These are phyloP conservation scores for Elaphomyces granulatus DNA, from an alignment of 495 filamentous ascomycete species.

Conservation along the genomic window DNA sequence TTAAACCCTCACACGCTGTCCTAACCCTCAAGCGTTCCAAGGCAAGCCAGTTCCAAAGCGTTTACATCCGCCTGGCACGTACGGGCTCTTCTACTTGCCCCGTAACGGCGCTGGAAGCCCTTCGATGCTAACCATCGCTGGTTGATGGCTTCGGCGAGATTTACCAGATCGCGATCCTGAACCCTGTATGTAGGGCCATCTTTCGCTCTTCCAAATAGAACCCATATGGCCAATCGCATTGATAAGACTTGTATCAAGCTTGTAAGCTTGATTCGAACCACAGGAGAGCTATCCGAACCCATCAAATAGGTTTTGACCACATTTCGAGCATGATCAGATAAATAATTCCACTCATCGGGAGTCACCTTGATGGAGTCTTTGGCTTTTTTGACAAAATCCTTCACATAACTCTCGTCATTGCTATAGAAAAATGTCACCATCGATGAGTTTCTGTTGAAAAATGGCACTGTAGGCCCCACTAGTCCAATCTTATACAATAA, in stretches of 20 bases:
- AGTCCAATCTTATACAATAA: too few species aligned
- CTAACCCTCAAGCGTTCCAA: too few species aligned
- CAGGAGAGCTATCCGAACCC: neutral
- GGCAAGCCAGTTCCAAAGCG: too few species aligned
- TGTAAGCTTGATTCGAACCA: constrained; percentile 9
- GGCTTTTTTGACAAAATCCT: constrained; percentile 24
- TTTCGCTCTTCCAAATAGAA: constrained; percentile 24
- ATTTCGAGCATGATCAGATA: constrained; percentile 7
- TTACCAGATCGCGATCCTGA: constrained; percentile 2
- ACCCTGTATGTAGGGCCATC: constrained; percentile 1
- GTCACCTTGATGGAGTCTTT: constrained; percentile 14
- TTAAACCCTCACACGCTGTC: too few species aligned
- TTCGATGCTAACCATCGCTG: constrained; percentile 44
- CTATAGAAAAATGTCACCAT: constrained; percentile 58
- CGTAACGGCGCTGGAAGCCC: too few species aligned
- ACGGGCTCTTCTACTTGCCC: too few species aligned
- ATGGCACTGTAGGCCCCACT: too few species aligned
- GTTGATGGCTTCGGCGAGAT: constrained; percentile 37
- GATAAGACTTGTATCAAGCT: constrained; percentile 31
- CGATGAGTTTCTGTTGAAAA: too few species aligned
- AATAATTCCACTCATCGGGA: constrained; percentile 17
- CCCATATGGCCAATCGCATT: constrained; percentile 26
- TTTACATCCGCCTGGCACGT: too few species aligned
- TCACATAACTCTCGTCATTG: constrained; percentile 14
- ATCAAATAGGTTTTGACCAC: neutral